Evolutionary conservation across 208 protist genomes (phyloP).

Genomic region (Crithidia sp.): DNA sequence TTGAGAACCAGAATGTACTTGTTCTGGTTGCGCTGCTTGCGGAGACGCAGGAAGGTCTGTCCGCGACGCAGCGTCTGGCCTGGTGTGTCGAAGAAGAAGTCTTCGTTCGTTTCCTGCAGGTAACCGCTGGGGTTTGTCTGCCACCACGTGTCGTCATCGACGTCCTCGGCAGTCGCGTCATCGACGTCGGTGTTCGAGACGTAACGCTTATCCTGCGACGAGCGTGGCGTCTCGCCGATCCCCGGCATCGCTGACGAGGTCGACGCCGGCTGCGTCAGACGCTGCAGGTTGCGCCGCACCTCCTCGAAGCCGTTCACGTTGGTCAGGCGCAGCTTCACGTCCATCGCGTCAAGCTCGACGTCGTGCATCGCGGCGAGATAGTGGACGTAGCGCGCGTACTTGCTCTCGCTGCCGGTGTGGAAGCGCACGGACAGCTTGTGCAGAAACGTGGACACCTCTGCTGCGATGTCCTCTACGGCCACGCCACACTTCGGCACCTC

Average conservation of each 20-base stretch:
- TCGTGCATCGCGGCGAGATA: conserved; percentile 38
- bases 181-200: conserved; percentile 30
- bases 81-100: conserved; percentile 79
- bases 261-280: conserved; percentile 2
- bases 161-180: conserved; percentile 7
- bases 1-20: conserved; percentile 67
- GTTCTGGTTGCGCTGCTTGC: conserved; percentile 32
- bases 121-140: conserved; percentile 23
- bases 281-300: conserved; percentile 54
- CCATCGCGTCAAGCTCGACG: conserved; percentile 33
- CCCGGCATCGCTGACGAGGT: neutral
- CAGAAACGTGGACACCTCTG: conserved; percentile 53
- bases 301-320: conserved; percentile 64
- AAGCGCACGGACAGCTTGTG: conserved; percentile 38
- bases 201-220: conserved; percentile 23
- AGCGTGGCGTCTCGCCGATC: neutral
- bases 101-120: conserved; percentile 56
- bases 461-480: conserved; percentile 50
- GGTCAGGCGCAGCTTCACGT: conserved; percentile 63
- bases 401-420: conserved; percentile 61
- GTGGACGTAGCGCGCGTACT: conserved; percentile 66
- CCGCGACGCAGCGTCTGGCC: conserved; percentile 38
- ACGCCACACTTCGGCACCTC: conserved; percentile 60
- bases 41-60: conserved; percentile 62
- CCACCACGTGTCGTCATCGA: conserved; percentile 21